Evolutionary conservation across 1,284 basidiomycete genomes (phyloP), one percentile per base, ranked within the genome.

Genomic region (Sphagnurus paluster): DNA sequence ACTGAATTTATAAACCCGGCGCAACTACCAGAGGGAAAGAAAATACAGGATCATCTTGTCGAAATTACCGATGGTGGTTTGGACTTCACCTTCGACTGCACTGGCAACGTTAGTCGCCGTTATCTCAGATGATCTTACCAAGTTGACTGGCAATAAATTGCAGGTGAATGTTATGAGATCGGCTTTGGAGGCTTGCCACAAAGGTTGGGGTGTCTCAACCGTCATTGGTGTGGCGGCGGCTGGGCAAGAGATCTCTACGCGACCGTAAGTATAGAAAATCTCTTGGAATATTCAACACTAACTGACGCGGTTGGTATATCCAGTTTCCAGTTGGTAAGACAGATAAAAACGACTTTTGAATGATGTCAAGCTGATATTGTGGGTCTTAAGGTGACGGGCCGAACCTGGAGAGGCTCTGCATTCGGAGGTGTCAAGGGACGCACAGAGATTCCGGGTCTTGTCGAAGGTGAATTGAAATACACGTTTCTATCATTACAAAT

Each of bases 401-500:
- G 97, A 52, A 88, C 85, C 46, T 98, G 97, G 96, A 87, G 94
- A 62, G 97, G 97, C 36, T 79, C 82, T 34, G 97, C 97, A 0
- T 99, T 99, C 59, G 97, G 97, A 55, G 97, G 97, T 53, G 95
- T 99, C 56, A 99, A 98, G 74, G 97, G 96, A 34, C 84, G 96
- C 48, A 93, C 94, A 29, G 95, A 98, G 70, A 74, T 96, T 36
- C 93, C 93, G 33, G 90, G 89, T 14, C 82, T 96, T 36, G 91
- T 96, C 13, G 82, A 92, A 63, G 89, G 89, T 76, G 25, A 33
- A 56, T 29, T 42, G 14, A 32, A 14, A n/a, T 17, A 24, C 36
- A 35, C 33, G 21, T 42, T 34, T 26, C 14, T 39, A 37, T 17
- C 9, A n/a, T n/a, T n/a, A n/a, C n/a, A n/a, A n/a, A n/a, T n/a